A percentile compares a stretch with the other conserved stretches of the same genome.
phyloP scores from a whole-genome alignment of 768 basidiomycete species.

The Gloeostereum incarnatum region DNA sequence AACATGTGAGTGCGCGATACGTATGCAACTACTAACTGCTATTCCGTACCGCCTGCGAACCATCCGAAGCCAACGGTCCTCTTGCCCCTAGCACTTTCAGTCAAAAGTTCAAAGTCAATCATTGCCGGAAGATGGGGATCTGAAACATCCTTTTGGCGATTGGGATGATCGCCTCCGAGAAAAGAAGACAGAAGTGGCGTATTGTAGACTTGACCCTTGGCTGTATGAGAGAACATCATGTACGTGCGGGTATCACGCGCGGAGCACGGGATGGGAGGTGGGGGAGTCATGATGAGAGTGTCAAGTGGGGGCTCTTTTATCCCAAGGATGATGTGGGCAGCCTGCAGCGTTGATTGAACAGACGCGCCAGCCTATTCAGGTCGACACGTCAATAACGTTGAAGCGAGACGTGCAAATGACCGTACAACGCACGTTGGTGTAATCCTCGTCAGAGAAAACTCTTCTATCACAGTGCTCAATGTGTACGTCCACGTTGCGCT shows the following conservation, averaged over 20 bases:
- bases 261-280: slow-evolving; percentile 13
- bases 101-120: slow-evolving; percentile 83
- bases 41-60: slow-evolving; percentile 73
- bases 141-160: slow-evolving; percentile 4
- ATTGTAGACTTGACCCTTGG: slow-evolving; percentile 83
- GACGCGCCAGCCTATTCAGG: slow-evolving; percentile 65
- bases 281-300: slow-evolving; percentile 43
- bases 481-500: slow-evolving; percentile 53
- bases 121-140: slow-evolving; percentile 32
- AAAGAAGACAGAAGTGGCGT: slow-evolving; percentile 67
- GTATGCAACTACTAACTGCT: neutral
- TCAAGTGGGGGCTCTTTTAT: slow-evolving; percentile 80
- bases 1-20: neutral
- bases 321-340: slow-evolving; percentile 72
- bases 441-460: slow-evolving; percentile 59
- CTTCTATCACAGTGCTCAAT: slow-evolving; percentile 72
- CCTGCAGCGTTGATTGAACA: slow-evolving; percentile 42
- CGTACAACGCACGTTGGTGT: slow-evolving; percentile 39
- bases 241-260: slow-evolving; percentile 46
- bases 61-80: slow-evolving; percentile 87
- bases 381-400: slow-evolving; percentile 6
- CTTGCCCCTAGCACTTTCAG: slow-evolving; percentile 42
- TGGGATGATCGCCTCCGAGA: slow-evolving; percentile 21
- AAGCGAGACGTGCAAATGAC: slow-evolving; percentile 3
- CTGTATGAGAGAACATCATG: slow-evolving; percentile 89